phyloP scores from a whole-genome alignment of 495 filamentous ascomycete genomes.

The Penicillium macrosclerotiorum region DNA sequence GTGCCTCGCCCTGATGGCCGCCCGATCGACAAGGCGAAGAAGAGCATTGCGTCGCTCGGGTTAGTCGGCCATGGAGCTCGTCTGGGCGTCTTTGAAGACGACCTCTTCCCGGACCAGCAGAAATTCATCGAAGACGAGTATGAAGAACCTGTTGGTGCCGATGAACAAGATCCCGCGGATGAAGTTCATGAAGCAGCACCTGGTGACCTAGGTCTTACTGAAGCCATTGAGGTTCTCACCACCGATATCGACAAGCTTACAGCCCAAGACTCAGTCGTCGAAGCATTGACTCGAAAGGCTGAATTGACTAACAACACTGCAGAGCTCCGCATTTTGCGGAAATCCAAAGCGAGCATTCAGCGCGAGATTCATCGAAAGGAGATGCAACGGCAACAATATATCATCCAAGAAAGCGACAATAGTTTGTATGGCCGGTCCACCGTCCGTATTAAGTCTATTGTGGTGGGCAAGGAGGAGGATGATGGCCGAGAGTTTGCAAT shows the following conservation, averaged over 20 bases:
- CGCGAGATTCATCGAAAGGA: constrained; percentile 92
- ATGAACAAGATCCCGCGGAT: constrained; percentile 65
- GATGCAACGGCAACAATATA: constrained; percentile 94
- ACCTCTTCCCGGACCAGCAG: constrained; percentile 89
- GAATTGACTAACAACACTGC: constrained; percentile 96
- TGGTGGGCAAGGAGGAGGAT: constrained; percentile 87
- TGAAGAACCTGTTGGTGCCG: constrained; percentile 62
- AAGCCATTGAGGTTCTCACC: constrained; percentile 82
- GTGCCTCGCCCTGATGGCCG: constrained; percentile 35
- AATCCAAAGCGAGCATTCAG: constrained; percentile 89
- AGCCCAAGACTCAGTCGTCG: constrained; percentile 85
- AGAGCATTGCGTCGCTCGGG: constrained; percentile 86
- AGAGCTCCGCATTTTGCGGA: constrained; percentile 87
- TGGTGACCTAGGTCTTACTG: constrained; percentile 88
- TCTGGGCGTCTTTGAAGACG: constrained; percentile 90
- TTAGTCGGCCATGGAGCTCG: constrained; percentile 77
- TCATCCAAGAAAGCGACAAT: constrained; percentile 96
- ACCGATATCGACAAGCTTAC: constrained; percentile 86
- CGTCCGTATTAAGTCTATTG: constrained; percentile 85
- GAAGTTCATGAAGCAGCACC: constrained; percentile 93
- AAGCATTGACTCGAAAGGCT: constrained; percentile 88
- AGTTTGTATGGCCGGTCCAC: constrained; percentile 90
- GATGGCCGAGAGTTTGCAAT: constrained; percentile 92
- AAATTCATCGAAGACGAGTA: constrained; percentile 83
- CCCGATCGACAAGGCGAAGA: constrained; percentile 60